A percentile compares a stretch with the other conserved stretches of the same genome.
phyloP scores from a whole-genome alignment of 768 basidiomycete genomes.

The Leccinum olivaceopallidum region DNA sequence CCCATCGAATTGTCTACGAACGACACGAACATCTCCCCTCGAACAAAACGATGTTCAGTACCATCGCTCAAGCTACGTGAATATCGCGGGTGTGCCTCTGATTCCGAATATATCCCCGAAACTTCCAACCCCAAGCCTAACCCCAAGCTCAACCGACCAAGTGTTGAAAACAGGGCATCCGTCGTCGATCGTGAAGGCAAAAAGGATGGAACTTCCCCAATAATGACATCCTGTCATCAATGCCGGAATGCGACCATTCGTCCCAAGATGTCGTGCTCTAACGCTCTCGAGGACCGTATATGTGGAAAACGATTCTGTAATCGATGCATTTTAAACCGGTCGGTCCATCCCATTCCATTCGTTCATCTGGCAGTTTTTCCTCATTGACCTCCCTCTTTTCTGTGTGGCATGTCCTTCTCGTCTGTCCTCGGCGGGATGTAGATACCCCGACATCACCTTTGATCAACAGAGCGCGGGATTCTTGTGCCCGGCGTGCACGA shows the following conservation, averaged over 20 bases:
- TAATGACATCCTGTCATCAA: slow-evolving; percentile 36
- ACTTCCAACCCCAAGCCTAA: slow-evolving; percentile 6
- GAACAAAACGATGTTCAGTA: slow-evolving; percentile 2
- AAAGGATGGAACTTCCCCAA: not conserved
- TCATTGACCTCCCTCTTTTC: not conserved
- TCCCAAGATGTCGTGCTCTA: slow-evolving; percentile 40
- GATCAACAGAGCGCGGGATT: slow-evolving; percentile 32
- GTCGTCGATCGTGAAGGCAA: not conserved
- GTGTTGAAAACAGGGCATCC: not conserved
- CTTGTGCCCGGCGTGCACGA: slow-evolving; percentile 46
- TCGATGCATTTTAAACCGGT: slow-evolving; percentile 37
- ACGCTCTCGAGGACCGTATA: slow-evolving; percentile 8
- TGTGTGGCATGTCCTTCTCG: not conserved
- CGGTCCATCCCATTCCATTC: slow-evolving; percentile 2
- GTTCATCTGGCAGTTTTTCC: not conserved
- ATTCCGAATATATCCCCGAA: slow-evolving; percentile 17
- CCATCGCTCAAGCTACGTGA: slow-evolving; percentile 23
- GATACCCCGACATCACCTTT: slow-evolving; percentile 43
- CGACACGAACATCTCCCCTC: not conserved
- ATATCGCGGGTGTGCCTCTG: slow-evolving; percentile 9
- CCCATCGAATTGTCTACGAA: not conserved
- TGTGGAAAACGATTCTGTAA: slow-evolving; percentile 39
- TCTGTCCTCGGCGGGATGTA: slow-evolving; percentile 10
- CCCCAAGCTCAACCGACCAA: slow-evolving; percentile 5
- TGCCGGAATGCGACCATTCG: slow-evolving; percentile 29